Conservation (phyloP, 2,329 filamentous ascomycete species). For the Apiospora sp. region DNA sequence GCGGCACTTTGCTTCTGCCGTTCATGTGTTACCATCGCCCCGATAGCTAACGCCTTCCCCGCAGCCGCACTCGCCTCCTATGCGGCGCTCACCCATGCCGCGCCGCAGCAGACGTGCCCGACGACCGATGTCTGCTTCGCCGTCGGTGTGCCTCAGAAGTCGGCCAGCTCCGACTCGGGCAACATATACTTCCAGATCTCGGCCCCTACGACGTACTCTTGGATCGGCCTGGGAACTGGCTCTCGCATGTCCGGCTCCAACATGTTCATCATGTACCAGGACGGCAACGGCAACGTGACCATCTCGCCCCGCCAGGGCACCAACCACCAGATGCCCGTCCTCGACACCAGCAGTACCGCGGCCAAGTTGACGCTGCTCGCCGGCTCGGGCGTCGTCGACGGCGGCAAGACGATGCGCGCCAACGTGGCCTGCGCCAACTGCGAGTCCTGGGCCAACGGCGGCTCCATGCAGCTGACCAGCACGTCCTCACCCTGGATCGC, state of each 20-base stretch:
- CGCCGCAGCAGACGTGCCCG: slow-evolving; percentile 50
- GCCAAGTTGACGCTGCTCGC: slow-evolving; percentile 60
- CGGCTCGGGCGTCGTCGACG: slow-evolving; percentile 61
- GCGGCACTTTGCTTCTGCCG: neutral
- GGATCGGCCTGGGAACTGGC: slow-evolving; percentile 68
- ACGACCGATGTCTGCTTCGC: slow-evolving; percentile 58
- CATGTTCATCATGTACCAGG: slow-evolving; percentile 70
- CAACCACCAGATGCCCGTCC: slow-evolving; percentile 56
- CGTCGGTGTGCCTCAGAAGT: slow-evolving; percentile 61
- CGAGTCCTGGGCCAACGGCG: slow-evolving; percentile 51
- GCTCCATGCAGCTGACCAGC: slow-evolving; percentile 52
- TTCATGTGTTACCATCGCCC: neutral
- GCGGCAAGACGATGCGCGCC: slow-evolving; percentile 61
- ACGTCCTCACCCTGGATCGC: slow-evolving; percentile 58
- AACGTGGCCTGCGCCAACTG: slow-evolving; percentile 66
- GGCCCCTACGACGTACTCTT: slow-evolving; percentile 60
- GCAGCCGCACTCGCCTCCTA: slow-evolving; percentile 8
- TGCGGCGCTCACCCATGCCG: slow-evolving; percentile 33
- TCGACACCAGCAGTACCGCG: slow-evolving; percentile 49
- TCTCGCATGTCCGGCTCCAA: slow-evolving; percentile 61
- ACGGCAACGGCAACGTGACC: slow-evolving; percentile 66
- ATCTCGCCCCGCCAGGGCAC: slow-evolving; percentile 62
- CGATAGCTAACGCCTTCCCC: neutral
- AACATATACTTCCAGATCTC: slow-evolving; percentile 69
- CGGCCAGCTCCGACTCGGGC: slow-evolving; percentile 56